Conservation (phyloP, 495 filamentous ascomycete genomes). For the Cudoniella acicularis region DNA sequence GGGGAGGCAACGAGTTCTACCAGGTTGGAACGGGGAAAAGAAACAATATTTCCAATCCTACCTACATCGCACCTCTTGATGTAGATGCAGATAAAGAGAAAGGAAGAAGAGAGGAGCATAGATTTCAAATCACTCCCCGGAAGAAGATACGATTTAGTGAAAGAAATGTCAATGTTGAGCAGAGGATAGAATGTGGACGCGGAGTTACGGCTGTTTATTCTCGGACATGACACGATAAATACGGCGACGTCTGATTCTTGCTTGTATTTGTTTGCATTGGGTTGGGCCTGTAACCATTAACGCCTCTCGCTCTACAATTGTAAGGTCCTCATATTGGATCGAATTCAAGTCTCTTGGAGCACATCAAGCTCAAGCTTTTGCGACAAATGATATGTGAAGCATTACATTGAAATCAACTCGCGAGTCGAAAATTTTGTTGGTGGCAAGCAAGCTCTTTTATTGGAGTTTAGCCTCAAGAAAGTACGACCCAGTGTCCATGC, state of each 20-base stretch:
- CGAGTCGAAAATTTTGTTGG: neutral
- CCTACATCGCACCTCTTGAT: constrained; percentile 72
- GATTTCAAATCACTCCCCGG: constrained; percentile 82
- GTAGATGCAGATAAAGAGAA: constrained; percentile 41
- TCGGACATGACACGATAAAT: constrained; percentile 26
- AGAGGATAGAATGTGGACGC: constrained; percentile 84
- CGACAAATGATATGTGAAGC: too few species aligned
- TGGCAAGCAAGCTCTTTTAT: constrained; percentile 11
- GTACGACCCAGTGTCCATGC: constrained; percentile 19
- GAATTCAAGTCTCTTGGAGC: too few species aligned
- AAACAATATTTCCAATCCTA: constrained; percentile 69
- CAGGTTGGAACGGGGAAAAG: constrained; percentile 90
- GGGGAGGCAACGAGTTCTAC: constrained; percentile 91
- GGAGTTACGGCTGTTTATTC: constrained; percentile 80
- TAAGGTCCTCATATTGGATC: too few species aligned
- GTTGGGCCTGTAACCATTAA: neutral
- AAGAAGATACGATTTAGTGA: constrained; percentile 61
- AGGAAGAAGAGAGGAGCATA: constrained; percentile 58
- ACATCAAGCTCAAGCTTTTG: too few species aligned
- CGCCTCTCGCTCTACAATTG: neutral
- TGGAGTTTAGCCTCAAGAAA: constrained; percentile 18
- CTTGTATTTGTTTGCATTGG: neutral
- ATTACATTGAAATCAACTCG: too few species aligned
- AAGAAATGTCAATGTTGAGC: constrained; percentile 70
- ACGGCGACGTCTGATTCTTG: neutral